These are phyloP conservation scores for Linnemannia exigua DNA, from an alignment of 192 early-diverging fungal species.

Conservation along the genomic window DNA sequence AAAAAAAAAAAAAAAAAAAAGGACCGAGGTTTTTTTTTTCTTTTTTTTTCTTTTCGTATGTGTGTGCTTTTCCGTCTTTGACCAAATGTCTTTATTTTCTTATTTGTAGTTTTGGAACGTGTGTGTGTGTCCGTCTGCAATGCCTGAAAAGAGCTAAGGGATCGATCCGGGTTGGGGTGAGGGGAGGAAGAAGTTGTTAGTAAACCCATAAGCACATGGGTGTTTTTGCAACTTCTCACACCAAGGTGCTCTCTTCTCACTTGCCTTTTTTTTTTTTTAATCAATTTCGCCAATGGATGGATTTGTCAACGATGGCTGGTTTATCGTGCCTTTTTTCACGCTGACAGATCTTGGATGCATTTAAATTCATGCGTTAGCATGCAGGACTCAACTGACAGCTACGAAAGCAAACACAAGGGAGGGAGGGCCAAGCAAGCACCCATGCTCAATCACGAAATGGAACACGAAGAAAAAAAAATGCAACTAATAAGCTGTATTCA, in stretches of 20 bases:
- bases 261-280: too few relatives aligned
- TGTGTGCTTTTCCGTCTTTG: too few relatives aligned
- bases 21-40: too few relatives aligned
- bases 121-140: too few relatives aligned
- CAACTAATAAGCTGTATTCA: background rate
- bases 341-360: conserved; percentile 3
- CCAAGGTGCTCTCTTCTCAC: too few relatives aligned
- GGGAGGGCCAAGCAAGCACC: too few relatives aligned
- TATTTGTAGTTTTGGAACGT: too few relatives aligned
- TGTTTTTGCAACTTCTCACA: too few relatives aligned
- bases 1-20: background rate
- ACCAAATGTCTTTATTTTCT: background rate
- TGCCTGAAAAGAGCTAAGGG: background rate
- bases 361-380: background rate
- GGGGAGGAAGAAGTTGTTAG: background rate
- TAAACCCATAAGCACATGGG: background rate
- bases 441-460: background rate
- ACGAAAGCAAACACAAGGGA: background rate
- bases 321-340: background rate
- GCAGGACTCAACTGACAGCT: background rate
- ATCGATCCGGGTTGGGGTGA: conserved; percentile 2
- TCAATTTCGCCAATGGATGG: too few relatives aligned
- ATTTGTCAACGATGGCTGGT: background rate
- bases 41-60: too few relatives aligned
- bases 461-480: background rate